phyloP scores from a whole-genome alignment of 805 yeast species.

The Ogataea saltuana region DNA sequence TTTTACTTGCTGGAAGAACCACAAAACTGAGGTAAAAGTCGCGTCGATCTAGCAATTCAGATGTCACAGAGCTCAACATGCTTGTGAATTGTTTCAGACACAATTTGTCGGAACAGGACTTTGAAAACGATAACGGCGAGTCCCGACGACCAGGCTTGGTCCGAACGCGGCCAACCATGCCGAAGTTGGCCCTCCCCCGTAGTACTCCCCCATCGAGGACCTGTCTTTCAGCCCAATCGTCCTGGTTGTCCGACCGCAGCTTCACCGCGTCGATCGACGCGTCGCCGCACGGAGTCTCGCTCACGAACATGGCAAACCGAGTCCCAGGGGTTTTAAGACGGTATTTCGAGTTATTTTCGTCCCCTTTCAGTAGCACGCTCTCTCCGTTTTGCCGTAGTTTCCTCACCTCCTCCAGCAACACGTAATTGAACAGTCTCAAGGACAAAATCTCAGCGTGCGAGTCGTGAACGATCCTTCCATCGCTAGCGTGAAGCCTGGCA shows the following conservation, averaged over 20 bases:
- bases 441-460: conserved; percentile 87
- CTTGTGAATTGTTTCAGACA: conserved; percentile 62
- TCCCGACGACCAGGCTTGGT: conserved; percentile 93
- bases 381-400: conserved; percentile 14
- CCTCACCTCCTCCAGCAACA: conserved; percentile 50
- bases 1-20: conserved; percentile 44
- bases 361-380: conserved; percentile 21
- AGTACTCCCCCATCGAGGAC: conserved; percentile 26
- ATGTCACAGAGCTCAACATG: conserved; percentile 47
- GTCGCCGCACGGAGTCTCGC: conserved; percentile 92
- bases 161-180: conserved; percentile 63
- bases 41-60: conserved; percentile 34
- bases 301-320: conserved; percentile 58
- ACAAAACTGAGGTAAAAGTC: conserved; percentile 48
- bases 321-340: conserved; percentile 37
- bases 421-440: conserved; percentile 67
- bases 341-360: conserved; percentile 23
- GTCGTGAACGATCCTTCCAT: conserved; percentile 77
- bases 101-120: conserved; percentile 88
- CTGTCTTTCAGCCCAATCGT: conserved; percentile 19
- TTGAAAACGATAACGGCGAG: conserved; percentile 68
- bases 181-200: conserved; percentile 67
- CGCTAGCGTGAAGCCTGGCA: conserved; percentile 32
- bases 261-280: conserved; percentile 59
- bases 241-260: conserved; percentile 22